Evolutionary conservation across 805 yeast species (phyloP), one percentile per base, ranked within the genome.

Genomic region (Kluyveromyces aestuarii): DNA sequence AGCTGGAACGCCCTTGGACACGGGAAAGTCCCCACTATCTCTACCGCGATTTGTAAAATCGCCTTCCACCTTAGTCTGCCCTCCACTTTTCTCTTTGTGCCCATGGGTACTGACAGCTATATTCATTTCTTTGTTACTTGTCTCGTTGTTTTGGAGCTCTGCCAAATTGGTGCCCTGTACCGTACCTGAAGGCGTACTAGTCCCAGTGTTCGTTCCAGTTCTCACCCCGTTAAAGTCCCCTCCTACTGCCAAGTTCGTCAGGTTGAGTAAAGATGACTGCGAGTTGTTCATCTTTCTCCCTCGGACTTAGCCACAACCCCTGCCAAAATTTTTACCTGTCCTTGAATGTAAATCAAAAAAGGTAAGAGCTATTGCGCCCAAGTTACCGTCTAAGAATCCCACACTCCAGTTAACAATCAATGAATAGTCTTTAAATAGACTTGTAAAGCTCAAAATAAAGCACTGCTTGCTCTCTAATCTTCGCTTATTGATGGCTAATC

Each of bases 211-310:
- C 14, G 35, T 30, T 30, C 35, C 35, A 7, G 14, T 30, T 11
- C 35, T 10, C 14, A 30, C 35, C 7, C 35, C 35, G 35, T 30
- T 30, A 30, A 5, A 30, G 35, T 30, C 35, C 14, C 35, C 35
- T 13, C 11, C 35, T 8, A 30, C 35, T 8, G 27, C 45, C 14
- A 43, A 19, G 18, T 38, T 43, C 11, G 45, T 38, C 39, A 43
- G 25, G 27, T 43, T 43, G 19, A 43, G 36, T 27, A 43, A 35
- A 14, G 45, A 43, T 10, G 45, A 43, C 39, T 43, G 45, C 8
- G 45, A 43, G 27, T 33, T 43, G 39, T 43, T 33, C 45, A 43
- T 43, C n/a, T 19, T 8, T n/a, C 4, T 9, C 11, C 9, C 40
- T 30, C 14, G 11, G 8, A 30, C 14, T 11, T 13, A 30, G 14